Evolutionary conservation across 768 basidiomycete species (phyloP), one percentile per base, ranked within the genome.

Genomic region (Suillus fuscotomentosus): DNA sequence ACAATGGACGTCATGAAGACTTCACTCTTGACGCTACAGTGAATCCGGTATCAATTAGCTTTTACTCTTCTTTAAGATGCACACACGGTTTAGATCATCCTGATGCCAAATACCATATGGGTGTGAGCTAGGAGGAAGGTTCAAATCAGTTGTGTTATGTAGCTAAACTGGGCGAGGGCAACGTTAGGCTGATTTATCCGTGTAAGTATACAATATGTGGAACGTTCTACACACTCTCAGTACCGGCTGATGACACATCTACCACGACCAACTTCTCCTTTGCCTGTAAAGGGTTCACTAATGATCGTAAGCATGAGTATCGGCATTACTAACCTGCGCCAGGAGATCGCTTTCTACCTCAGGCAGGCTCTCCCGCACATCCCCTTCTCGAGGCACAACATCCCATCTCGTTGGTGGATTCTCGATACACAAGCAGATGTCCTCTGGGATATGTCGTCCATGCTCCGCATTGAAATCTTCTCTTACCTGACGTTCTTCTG

Each of bases 381-480:
- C 86, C 6, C 84, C 86, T 31, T 82, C 77, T 73, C 77, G 81
- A 0, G 91, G 87, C 1, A 84, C 71, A 14, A 92, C 81, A 65
- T 89, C 84, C 88, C 89, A 92, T 60, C 81, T 82, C 43, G 90
- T 92, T 11, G 92, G 92, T 11, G 83, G 75, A 72, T 93, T 90
- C 67, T 84, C 85, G 60, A 94, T 86, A 65, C 84, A 91, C 17
- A 93, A 77, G 71, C 93, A 94, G 45, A 95, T 82, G 68, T 95
- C 93, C 67, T 88, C 84, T 0, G 92, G 92, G 2, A 95, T 82
- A 72, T 89, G 84, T 14, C 81, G 81, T 0, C 91, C 92, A 59
- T 94, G 87, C 54, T 88, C 88, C 3, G 80, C 80, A 66, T 92
- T 91, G 74, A 95, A 95, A 41, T 81, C 82, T 55, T 83, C 82